Percentiles rank a stretch among this genome's conserved stretches.
These are phyloP conservation scores for Capillidium heterosporum DNA, from an alignment of 371 early-diverging fungal genomes.

Conservation along the genomic window DNA sequence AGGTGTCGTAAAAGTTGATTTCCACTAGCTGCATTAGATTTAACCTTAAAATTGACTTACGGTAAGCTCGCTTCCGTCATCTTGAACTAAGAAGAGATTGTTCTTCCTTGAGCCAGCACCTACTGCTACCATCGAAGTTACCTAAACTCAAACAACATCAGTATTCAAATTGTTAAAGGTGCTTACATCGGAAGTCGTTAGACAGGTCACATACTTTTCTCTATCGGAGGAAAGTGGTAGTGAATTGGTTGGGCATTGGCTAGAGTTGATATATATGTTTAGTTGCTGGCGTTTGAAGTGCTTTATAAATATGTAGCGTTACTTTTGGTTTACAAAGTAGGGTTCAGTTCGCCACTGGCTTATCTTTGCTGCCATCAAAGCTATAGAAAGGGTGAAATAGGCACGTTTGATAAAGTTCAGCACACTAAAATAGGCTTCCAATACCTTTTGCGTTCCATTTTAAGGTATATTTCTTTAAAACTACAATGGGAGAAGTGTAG, in stretches of 20 bases:
- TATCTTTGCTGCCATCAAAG: too few relatives aligned
- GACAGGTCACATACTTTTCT: not conserved
- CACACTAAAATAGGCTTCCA: too few relatives aligned
- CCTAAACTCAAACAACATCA: not conserved
- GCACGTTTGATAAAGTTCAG: too few relatives aligned
- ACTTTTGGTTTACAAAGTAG: too few relatives aligned
- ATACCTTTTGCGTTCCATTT: too few relatives aligned
- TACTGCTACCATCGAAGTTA: not conserved
- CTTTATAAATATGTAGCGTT: too few relatives aligned
- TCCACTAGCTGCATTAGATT: slow-evolving; percentile 1
- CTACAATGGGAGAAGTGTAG: too few relatives aligned
- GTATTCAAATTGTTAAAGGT: not conserved
- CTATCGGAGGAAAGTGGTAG: not conserved
- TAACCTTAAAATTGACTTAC: not conserved
- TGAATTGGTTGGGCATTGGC: not conserved
- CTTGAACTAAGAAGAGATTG: not conserved
- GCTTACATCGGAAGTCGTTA: not conserved
- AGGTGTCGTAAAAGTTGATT: slow-evolving; percentile 2
- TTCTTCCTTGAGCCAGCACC: not conserved
- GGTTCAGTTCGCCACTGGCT: too few relatives aligned
- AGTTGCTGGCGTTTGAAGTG: too few relatives aligned
- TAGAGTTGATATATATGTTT: too few relatives aligned
- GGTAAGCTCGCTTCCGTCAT: not conserved
- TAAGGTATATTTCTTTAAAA: too few relatives aligned
- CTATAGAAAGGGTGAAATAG: too few relatives aligned